Conservation (phyloP, 2,329 filamentous ascomycete species). For the Sporothrix brunneoviolacea region DNA sequence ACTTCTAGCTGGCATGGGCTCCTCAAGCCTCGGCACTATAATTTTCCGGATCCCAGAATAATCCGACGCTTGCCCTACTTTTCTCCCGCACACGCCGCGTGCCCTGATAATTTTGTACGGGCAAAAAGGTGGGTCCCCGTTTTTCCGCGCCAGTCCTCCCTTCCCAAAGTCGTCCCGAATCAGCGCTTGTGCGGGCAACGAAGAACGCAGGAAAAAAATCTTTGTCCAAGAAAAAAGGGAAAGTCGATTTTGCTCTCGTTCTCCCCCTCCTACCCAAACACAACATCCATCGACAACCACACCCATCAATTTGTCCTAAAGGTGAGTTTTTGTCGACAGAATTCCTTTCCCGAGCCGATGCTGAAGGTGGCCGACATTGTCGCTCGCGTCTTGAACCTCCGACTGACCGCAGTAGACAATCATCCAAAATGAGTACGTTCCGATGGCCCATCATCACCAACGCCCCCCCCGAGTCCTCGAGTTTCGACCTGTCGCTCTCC, state of each 20-base stretch:
- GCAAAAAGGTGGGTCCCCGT: background rate
- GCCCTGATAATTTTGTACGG: background rate
- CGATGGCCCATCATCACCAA: conserved; percentile 2
- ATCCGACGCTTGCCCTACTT: background rate
- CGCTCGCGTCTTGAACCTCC: background rate
- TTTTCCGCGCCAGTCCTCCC: background rate
- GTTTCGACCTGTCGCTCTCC: no score
- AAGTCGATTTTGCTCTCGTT: conserved; percentile 3
- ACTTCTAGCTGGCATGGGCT: no score
- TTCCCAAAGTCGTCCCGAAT: no score
- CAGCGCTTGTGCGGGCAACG: no score
- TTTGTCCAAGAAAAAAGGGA: conserved; percentile 2
- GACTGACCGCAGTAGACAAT: conserved; percentile 22
- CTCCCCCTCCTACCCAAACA: conserved; percentile 3
- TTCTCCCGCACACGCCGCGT: background rate
- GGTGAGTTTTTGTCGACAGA: conserved; percentile 6
- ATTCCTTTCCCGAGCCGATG: no score
- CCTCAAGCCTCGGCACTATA: no score
- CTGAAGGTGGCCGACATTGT: no score
- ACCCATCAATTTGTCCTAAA: conserved; percentile 16
- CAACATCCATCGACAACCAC: conserved; percentile 2
- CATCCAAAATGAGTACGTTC: conserved; percentile 53
- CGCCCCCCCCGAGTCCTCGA: background rate
- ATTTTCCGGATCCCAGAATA: background rate
- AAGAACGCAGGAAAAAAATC: conserved; percentile 14